Evolutionary conservation across 225 moss, liverwort and hornwort genomes (phyloP).

Genomic region (Sphagnum contortum): DNA sequence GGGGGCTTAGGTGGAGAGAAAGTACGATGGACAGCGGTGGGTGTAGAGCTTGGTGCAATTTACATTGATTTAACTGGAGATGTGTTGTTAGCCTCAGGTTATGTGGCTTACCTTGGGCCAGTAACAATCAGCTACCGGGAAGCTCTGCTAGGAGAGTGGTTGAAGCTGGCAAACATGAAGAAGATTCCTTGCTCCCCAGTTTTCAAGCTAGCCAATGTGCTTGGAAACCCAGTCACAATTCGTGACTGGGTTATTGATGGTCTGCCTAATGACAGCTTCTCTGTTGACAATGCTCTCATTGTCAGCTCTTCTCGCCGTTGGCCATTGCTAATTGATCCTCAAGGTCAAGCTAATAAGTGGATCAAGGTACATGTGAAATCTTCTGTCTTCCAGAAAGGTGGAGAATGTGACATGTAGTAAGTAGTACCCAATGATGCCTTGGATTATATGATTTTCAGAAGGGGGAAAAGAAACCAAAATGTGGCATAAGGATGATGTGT

Average conservation of each 20-base stretch:
- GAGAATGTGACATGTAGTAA: too few species aligned
- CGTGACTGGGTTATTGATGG: slow-evolving; percentile 68
- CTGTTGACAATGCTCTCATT: slow-evolving; percentile 60
- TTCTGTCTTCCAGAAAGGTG: too few species aligned
- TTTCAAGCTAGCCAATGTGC: slow-evolving; percentile 55
- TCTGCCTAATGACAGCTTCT: slow-evolving; percentile 65
- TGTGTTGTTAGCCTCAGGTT: slow-evolving; percentile 58
- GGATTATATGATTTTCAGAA: too few species aligned
- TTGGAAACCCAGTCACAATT: slow-evolving; percentile 51
- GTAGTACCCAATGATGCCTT: too few species aligned
- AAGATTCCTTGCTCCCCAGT: slow-evolving; percentile 60
- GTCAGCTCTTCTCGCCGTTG: slow-evolving; percentile 49
- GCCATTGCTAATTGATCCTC: slow-evolving; percentile 63
- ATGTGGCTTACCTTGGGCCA: slow-evolving; percentile 62
- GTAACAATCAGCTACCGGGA: slow-evolving; percentile 59
- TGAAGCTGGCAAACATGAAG: slow-evolving; percentile 23
- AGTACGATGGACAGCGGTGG: slow-evolving; percentile 54
- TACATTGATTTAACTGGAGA: slow-evolving; percentile 56
- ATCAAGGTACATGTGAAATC: slow-evolving; percentile 30
- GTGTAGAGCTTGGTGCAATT: slow-evolving; percentile 47
- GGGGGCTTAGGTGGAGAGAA: slow-evolving; percentile 74
- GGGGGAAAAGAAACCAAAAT: too few species aligned
- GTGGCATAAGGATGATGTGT: too few species aligned
- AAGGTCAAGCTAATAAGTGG: slow-evolving; percentile 69
- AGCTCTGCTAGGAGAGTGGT: slow-evolving; percentile 35